A percentile compares a stretch with the other conserved stretches of the same genome.
Evolutionary conservation across 257 asterid genomes (phyloP).

Genomic region (Ocimum tenuiflorum): DNA sequence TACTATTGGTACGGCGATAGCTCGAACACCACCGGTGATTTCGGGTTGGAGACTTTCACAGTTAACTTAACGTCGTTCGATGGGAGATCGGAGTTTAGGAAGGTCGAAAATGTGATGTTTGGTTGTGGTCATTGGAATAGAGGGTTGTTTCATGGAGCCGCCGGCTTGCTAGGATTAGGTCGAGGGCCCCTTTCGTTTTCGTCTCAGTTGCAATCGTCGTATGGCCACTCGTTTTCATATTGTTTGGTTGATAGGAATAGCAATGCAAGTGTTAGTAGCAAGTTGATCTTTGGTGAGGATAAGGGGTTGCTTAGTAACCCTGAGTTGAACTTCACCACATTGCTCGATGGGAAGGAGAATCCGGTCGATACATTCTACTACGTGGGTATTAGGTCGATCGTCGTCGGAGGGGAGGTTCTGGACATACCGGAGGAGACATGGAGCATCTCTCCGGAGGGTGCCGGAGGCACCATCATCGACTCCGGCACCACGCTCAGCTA

Average conservation of each 20-base stretch:
- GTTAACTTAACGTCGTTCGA: conserved; percentile 52
- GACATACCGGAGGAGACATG: conserved; percentile 58
- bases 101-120: conserved; percentile 78
- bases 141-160: conserved; percentile 91
- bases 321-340: conserved; percentile 54
- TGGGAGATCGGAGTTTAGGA: conserved; percentile 43
- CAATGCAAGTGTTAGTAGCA: conserved; percentile 68
- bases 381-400: conserved; percentile 50
- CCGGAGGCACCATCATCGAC: conserved; percentile 78
- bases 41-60: conserved; percentile 69
- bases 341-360: conserved; percentile 46
- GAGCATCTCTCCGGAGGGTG: conserved; percentile 46
- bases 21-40: conserved; percentile 86
- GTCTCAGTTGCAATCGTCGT: conserved; percentile 63
- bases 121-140: conserved; percentile 98
- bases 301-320: conserved; percentile 41
- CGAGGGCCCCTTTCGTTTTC: conserved; percentile 76
- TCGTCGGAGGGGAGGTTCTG: conserved; percentile 66
- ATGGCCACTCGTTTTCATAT: conserved; percentile 75
- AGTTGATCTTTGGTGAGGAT: conserved; percentile 81
- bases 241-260: conserved; percentile 81
- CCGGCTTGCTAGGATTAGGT: conserved; percentile 78
- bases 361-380: conserved; percentile 76
- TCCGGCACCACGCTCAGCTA: conserved; percentile 84
- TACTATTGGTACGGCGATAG: conserved; percentile 95